Conservation (phyloP, 2,329 filamentous ascomycete genomes). For the Trichoderma sp. region DNA sequence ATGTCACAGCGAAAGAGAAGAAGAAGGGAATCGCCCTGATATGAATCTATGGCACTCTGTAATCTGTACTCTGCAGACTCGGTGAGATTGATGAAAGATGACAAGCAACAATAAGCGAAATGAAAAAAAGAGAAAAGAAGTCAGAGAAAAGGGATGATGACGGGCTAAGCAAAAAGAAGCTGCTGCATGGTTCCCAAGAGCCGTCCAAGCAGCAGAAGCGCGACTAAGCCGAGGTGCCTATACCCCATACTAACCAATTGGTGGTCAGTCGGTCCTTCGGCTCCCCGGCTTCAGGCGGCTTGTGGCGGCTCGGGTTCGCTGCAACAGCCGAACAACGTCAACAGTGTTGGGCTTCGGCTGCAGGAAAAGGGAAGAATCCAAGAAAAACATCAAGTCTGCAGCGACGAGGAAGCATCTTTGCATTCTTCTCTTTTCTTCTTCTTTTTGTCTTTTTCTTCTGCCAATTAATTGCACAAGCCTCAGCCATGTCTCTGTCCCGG, state of each 20-base stretch:
- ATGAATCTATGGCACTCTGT: background rate
- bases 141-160: background rate
- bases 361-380: background rate
- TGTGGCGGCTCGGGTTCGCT: slow-evolving; percentile 38
- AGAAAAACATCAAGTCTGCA: background rate
- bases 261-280: background rate
- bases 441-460: background rate
- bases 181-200: background rate
- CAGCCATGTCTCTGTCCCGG: slow-evolving; percentile 49
- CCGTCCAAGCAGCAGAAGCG: background rate
- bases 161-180: background rate
- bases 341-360: slow-evolving; percentile 18
- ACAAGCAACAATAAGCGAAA: background rate
- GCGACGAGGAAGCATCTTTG: background rate
- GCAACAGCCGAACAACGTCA: slow-evolving; percentile 22
- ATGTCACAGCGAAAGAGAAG: background rate
- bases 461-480: background rate
- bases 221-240: slow-evolving; percentile 6
- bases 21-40: background rate
- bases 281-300: slow-evolving; percentile 43
- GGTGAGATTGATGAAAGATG: background rate
- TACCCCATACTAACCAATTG: no score
- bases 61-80: no score
- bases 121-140: background rate
- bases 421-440: background rate